Base-by-base conservation (phyloP, 2,329 filamentous ascomycete genomes). In the Calonectria hawksworthii region DNA sequence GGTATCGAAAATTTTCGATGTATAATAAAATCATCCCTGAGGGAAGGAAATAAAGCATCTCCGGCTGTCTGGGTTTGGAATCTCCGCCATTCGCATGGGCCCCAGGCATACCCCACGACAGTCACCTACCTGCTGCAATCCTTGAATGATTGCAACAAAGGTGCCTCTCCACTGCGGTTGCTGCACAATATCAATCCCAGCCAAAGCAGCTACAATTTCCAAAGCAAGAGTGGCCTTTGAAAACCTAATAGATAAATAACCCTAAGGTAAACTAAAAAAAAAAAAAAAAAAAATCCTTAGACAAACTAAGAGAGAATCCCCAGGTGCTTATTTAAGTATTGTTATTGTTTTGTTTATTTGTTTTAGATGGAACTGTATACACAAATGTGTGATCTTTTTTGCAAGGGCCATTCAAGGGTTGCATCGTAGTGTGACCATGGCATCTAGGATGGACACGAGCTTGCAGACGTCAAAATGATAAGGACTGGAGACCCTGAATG, bases 391-490 rank as follows among this genome's bases (percentile, higher is more conserved):
- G 16, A 10, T 34, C 18, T 16, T 44, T 44, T 41, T 44, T 44
- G 18, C 18, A n/a, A 44, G 16, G 41, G 41, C 21, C 21, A 47
- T 47, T 47, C 41, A n/a, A 47, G 18, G 21, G 41, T 47, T 47
- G 41, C 21, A n/a, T 47, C 5, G 44, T 13, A 26, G 68, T 65
- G 32, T 34, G 23, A 36, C 18, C 52, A 52, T 67, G 26, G 14
- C 44, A 32, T 36, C 56, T 21, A 16, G 56, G 56, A 26, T 63
- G 44, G 44, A 47, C 23, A 23, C n/a, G n/a, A n/a, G 34, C 26
- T 44, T 71, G 51, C 51, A 63, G 59, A 65, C 50, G 59, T 65
- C 59, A 64, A 63, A 41, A 63, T 63, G 36, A 68, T 23, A 61
- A 63, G 41, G 54, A 52, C 54, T 34, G 30, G 36, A 44, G 36